Conservation (phyloP, 129 eudicot genomes). For the Flaveria ramosissima region DNA sequence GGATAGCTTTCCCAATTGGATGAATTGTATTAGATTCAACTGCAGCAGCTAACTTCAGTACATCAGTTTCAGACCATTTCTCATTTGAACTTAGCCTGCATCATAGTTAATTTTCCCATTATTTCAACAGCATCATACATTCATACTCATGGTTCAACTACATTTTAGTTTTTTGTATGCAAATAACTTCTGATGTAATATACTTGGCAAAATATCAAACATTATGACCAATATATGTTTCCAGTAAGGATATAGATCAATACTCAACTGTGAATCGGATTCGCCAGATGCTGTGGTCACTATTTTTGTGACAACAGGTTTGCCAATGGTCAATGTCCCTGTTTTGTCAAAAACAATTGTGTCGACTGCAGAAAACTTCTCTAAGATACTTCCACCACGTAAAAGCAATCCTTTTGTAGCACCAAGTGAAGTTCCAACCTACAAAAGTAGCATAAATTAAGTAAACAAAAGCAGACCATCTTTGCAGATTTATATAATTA, state of each 20-base stretch:
- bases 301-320: slow-evolving; percentile 85
- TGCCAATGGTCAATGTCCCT: slow-evolving; percentile 93
- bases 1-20: slow-evolving; percentile 98
- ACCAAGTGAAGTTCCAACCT: slow-evolving; percentile 99
- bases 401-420: slow-evolving; percentile 94
- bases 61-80: slow-evolving; percentile 69
- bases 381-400: slow-evolving; percentile 96
- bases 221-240: slow-evolving; percentile 1
- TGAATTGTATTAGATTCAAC: slow-evolving; percentile 94
- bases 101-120: slow-evolving; percentile 19
- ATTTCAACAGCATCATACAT: neutral
- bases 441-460: slow-evolving; percentile 4
- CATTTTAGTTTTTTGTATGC: neutral
- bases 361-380: slow-evolving; percentile 77
- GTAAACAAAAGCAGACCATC: neutral
- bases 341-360: slow-evolving; percentile 95
- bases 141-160: neutral
- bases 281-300: slow-evolving; percentile 43
- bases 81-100: slow-evolving; percentile 52
- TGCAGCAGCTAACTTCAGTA: slow-evolving; percentile 85
- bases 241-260: slow-evolving; percentile 8
- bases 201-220: slow-evolving; percentile 4
- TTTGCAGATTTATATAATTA: neutral
- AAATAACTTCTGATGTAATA: neutral
- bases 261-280: slow-evolving; percentile 50